Base-by-base conservation (phyloP, 257 asterid species). In the Anisodus tanguticus region DNA sequence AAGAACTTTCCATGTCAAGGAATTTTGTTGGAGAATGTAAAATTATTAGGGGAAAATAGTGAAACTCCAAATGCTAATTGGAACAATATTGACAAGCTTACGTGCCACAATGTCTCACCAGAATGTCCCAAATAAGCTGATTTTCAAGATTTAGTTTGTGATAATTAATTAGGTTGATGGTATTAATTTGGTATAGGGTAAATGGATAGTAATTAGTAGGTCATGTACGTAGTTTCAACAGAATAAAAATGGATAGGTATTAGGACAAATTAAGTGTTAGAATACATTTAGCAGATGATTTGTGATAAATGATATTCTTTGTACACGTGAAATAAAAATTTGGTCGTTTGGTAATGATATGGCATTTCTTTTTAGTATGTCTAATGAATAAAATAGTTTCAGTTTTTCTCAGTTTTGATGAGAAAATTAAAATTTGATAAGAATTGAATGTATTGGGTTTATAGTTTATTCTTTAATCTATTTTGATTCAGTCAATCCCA, bases 1-100 rank as follows among this genome's bases (percentile, higher is more conserved):
- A 63, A 87, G 3, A 87, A 88, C 12, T 82, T 89, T 49, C 97
- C 95, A 35, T 93, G 97, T 86, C 87, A 76, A 83, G 90, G 91
- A 85, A 39, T 93, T 41, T 54, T 49, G 5, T 49, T 93, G 83
- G 86, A 93, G 63, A 90, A 93, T 76, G 91, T 93, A 74, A 81
- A 84, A 13, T 69, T 92, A 57, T 81, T 57, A 4, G 19, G 68
- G 10, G 80, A 54, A 82, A 39, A 47, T 51, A 54, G 47, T 67
- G 37, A 39, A 60, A 72, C 17, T 35, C 60, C 63, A 47, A 17
- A 16, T 9, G 85, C 80, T 26, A 22, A 47, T 31, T 82, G 85
- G 17, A 19, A 26, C 7, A 53, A 82, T 82, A 16, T 53, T 19
- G 17, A 60, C 2, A 74, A 74, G 13, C 6, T 68, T 6, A 68